Conservation (phyloP, 768 basidiomycete genomes). For the Gymnopilus junonius region DNA sequence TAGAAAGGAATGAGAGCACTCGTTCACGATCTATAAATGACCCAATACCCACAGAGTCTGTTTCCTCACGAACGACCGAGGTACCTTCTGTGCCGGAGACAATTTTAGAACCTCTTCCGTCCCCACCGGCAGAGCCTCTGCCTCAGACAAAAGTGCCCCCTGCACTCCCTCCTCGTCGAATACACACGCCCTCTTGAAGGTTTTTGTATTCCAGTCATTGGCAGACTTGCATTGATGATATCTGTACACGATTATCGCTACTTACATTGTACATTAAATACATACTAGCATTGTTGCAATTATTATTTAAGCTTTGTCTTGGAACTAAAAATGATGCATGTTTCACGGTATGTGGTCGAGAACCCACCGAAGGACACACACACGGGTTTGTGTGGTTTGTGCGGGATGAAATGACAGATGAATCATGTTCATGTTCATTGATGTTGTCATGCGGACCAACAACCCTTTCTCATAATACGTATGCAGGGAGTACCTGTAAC, state of each 20-base stretch:
- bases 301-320: neutral
- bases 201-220: neutral
- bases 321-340: constrained; percentile 1
- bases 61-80: neutral
- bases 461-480: neutral
- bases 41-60: constrained; percentile 1
- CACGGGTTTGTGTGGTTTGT: neutral
- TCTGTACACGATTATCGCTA: constrained; percentile 10
- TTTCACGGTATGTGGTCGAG: neutral
- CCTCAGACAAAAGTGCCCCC: constrained; percentile 23
- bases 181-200: constrained; percentile 23
- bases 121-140: constrained; percentile 5
- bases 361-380: neutral
- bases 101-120: constrained; percentile 6
- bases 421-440: constrained; percentile 2
- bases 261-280: constrained; percentile 13
- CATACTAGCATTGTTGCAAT: constrained; percentile 2
- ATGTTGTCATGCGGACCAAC: constrained; percentile 12
- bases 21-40: constrained; percentile 10
- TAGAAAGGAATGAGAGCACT: constrained; percentile 41
- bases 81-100: neutral
- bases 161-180: constrained; percentile 32
- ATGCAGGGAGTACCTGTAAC: neutral
- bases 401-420: constrained; percentile 8
- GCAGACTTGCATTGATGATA: constrained; percentile 7